Conservation (phyloP, 2,329 filamentous ascomycete genomes). For the Verticillium nubilum region DNA sequence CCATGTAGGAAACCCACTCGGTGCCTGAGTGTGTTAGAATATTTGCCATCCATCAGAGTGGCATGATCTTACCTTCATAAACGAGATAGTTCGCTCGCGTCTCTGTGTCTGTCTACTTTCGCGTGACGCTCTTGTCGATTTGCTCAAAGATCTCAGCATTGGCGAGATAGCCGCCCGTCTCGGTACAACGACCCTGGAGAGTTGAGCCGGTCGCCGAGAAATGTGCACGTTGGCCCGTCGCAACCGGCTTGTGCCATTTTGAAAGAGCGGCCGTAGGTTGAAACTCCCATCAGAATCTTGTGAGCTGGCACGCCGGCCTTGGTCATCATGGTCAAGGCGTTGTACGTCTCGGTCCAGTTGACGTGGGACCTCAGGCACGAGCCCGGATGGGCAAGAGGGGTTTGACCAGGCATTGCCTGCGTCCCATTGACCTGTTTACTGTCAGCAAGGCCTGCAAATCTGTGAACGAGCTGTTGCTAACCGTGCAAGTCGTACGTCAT, state of each 20-base stretch:
- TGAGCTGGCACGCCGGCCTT: slow-evolving; percentile 23
- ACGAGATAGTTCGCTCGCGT: neutral
- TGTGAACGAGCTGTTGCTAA: slow-evolving; percentile 13
- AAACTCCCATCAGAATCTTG: slow-evolving; percentile 24
- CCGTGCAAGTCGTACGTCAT: slow-evolving; percentile 31
- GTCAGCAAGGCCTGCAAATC: neutral
- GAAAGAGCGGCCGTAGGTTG: slow-evolving; percentile 26
- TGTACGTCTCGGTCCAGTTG: slow-evolving; percentile 30
- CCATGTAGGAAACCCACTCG: slow-evolving; percentile 27
- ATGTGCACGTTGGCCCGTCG: slow-evolving; percentile 17
- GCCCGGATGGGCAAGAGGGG: slow-evolving; percentile 18
- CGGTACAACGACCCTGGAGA: slow-evolving; percentile 23
- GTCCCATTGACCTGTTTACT: slow-evolving; percentile 11
- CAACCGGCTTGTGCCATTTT: slow-evolving; percentile 24
- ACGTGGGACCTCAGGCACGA: slow-evolving; percentile 30
- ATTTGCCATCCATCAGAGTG: slow-evolving; percentile 4
- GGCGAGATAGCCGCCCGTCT: slow-evolving; percentile 23
- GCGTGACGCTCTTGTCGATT: neutral
- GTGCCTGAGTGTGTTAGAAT: slow-evolving; percentile 17
- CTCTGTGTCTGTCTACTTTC: neutral
- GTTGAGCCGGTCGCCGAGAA: slow-evolving; percentile 10
- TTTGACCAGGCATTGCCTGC: slow-evolving; percentile 18
- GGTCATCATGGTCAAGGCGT: slow-evolving; percentile 28
- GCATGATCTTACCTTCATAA: neutral
- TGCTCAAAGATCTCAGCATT: slow-evolving; percentile 22